Conservation (phyloP, 306 rosid species). For the Vicia sativa region DNA sequence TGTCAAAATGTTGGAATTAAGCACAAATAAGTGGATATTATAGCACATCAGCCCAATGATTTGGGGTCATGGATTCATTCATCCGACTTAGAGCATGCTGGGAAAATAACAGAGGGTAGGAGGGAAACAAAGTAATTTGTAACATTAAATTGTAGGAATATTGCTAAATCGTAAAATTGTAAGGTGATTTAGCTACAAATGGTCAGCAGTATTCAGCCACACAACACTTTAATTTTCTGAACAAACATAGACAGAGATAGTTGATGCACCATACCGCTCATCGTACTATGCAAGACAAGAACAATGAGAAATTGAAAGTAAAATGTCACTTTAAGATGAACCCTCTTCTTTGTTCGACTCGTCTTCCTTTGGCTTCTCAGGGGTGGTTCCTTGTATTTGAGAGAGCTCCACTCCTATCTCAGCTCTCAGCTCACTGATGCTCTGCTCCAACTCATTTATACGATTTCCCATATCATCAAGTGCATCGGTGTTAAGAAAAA, state of each 20-base stretch:
- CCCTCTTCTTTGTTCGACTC: conserved; percentile 66
- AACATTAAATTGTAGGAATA: conserved; percentile 18
- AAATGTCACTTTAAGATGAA: conserved; percentile 50
- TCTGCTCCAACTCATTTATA: conserved; percentile 89
- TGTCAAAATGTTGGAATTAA: conserved; percentile 2
- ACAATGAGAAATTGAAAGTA: conserved; percentile 27
- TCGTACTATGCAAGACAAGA: conserved; percentile 36
- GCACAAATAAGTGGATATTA: not conserved
- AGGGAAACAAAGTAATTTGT: conserved; percentile 17
- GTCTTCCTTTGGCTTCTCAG: conserved; percentile 56
- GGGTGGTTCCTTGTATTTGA: conserved; percentile 62
- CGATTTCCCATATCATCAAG: conserved; percentile 98
- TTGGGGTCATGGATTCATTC: not conserved
- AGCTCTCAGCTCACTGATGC: conserved; percentile 78
- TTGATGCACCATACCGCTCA: conserved; percentile 36
- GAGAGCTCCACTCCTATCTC: conserved; percentile 97
- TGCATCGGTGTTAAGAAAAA: conserved; percentile 70
- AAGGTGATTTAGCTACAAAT: conserved; percentile 38
- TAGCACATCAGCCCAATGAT: not conserved
- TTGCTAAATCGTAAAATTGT: conserved; percentile 3
- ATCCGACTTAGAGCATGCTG: not conserved
- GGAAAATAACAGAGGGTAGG: not conserved
- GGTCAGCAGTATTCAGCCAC: conserved; percentile 29
- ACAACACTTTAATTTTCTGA: conserved; percentile 25
- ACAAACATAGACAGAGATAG: conserved; percentile 23